A percentile compares a stretch with the other conserved stretches of the same genome.
Evolutionary conservation across 441 rosid species (phyloP).

Genomic region (Populus tomentosa): DNA sequence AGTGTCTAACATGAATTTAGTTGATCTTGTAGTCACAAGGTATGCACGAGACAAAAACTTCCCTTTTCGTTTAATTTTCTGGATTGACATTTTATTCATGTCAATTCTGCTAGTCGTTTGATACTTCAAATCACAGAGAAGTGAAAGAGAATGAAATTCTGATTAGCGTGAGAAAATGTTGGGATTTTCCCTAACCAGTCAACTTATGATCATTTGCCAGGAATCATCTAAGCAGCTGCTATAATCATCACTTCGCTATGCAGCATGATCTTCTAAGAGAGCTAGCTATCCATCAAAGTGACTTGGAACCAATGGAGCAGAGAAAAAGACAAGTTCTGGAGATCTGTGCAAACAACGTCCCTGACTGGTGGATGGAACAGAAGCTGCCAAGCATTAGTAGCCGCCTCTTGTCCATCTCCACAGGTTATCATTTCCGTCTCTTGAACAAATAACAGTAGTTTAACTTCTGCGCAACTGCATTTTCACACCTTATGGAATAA

Average conservation of each 20-base stretch:
- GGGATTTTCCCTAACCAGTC: not conserved
- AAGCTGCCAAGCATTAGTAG: constrained; percentile 26
- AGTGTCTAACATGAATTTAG: constrained; percentile 29
- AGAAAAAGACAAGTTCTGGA: constrained; percentile 44
- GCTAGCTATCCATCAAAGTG: constrained; percentile 39
- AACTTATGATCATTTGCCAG: constrained; percentile 23
- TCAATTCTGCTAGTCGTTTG: too few species aligned
- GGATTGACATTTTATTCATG: too few species aligned
- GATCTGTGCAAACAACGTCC: constrained; percentile 25
- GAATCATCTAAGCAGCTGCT: constrained; percentile 34
- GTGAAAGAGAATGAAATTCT: too few species aligned
- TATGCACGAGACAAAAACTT: constrained; percentile 7
- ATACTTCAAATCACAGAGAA: too few species aligned
- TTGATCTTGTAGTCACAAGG: constrained; percentile 37
- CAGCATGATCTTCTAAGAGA: constrained; percentile 76
- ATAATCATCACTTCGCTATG: constrained; percentile 23
- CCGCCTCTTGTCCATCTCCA: constrained; percentile 47
- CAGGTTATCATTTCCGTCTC: constrained; percentile 33
- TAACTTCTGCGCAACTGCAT: not conserved
- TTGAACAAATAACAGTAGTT: too few species aligned
- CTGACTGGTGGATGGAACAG: constrained; percentile 40
- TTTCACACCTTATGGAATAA: not conserved
- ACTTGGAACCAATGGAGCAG: constrained; percentile 9
- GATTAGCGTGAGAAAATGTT: too few species aligned
- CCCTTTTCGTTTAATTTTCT: too few species aligned